Evolutionary conservation across 495 filamentous ascomycete species (phyloP).

Genomic region (Penicillium dipodomyicola): DNA sequence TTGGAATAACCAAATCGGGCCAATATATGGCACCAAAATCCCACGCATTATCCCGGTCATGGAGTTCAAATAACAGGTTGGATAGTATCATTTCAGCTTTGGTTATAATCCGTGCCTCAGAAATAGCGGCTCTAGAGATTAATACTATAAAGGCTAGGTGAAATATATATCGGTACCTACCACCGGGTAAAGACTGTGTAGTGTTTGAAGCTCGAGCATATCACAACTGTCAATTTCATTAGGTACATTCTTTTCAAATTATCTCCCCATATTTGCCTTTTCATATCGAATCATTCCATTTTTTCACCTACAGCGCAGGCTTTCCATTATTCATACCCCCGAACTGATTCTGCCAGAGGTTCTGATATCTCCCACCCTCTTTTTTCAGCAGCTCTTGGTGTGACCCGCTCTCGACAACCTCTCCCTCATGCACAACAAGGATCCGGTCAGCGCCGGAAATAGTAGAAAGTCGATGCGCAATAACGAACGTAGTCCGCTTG

Average conservation of each 20-base stretch:
- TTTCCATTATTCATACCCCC: neutral
- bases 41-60: neutral
- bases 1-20: neutral
- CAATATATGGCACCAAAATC: neutral
- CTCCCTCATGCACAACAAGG: constrained; percentile 74
- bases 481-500: constrained; percentile 33
- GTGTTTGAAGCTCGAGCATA: neutral
- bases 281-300: neutral
- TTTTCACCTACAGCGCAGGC: neutral
- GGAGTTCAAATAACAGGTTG: too few species aligned
- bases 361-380: constrained; percentile 11
- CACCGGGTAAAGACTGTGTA: neutral
- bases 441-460: constrained; percentile 84
- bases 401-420: constrained; percentile 74
- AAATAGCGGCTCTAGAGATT: neutral
- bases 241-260: neutral
- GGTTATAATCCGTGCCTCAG: neutral
- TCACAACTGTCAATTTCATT: neutral
- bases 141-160: neutral
- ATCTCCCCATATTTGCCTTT: neutral
- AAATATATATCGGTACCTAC: neutral
- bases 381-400: constrained; percentile 37
- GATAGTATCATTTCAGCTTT: neutral
- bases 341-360: constrained; percentile 14
- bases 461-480: constrained; percentile 72